Conservation (phyloP, 2,329 filamentous ascomycete species). For the Venturia aucupariae region DNA sequence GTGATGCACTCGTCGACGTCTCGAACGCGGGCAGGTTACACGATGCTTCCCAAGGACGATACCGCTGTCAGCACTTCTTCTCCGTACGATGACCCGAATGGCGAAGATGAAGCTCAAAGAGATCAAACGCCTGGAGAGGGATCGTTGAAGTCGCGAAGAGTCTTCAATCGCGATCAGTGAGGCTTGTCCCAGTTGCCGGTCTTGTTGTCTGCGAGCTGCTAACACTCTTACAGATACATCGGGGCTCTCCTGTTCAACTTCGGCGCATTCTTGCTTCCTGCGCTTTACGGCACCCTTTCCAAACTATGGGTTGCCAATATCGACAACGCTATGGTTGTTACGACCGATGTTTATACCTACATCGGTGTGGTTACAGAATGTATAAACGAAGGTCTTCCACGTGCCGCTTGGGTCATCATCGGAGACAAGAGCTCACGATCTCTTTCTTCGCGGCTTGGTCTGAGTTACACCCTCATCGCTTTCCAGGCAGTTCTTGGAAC, state of each 20-base stretch:
- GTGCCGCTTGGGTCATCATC: conserved; percentile 59
- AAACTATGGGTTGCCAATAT: conserved; percentile 66
- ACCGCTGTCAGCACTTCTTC: not conserved
- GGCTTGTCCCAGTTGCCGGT: not conserved
- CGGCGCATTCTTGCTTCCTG: conserved; percentile 53
- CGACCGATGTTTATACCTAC: conserved; percentile 60
- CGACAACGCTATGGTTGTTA: conserved; percentile 52
- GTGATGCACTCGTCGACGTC: not conserved
- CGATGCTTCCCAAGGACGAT: conserved; percentile 6
- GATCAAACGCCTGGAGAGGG: not conserved
- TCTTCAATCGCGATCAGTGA: not conserved
- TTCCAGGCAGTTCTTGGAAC: conserved; percentile 48
- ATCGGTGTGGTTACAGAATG: conserved; percentile 59
- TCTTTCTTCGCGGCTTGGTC: conserved; percentile 41
- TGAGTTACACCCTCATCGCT: conserved; percentile 51
- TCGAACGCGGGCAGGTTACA: not conserved
- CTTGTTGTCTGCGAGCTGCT: not conserved
- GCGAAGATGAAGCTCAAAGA: not conserved
- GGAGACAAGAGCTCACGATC: conserved; percentile 51
- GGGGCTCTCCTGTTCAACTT: conserved; percentile 56
- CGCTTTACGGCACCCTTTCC: conserved; percentile 56
- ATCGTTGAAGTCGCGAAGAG: not conserved
- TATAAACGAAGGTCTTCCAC: conserved; percentile 62
- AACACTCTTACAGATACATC: not conserved
- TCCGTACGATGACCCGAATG: not conserved